phyloP scores from a whole-genome alignment of 441 rosid species.

The Gossypium davidsonii region DNA sequence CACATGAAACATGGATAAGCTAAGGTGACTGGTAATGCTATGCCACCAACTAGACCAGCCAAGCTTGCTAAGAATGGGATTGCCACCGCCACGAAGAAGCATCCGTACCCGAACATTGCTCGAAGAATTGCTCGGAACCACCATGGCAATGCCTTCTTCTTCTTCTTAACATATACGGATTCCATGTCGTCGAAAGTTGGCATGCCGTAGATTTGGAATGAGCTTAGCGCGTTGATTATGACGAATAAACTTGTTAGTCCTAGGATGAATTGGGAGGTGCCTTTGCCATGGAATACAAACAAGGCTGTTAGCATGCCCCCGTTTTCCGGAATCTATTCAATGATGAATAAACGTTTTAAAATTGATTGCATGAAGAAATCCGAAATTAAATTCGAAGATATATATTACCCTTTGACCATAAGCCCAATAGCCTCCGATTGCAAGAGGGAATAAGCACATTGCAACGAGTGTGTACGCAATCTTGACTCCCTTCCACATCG shows the following conservation, averaged over 20 bases:
- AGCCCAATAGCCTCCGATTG: conserved; percentile 81
- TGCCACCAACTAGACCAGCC: conserved; percentile 68
- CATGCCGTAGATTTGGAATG: conserved; percentile 80
- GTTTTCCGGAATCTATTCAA: conserved; percentile 41
- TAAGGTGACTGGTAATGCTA: conserved; percentile 60
- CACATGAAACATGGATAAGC: conserved; percentile 86
- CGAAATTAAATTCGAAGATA: not conserved
- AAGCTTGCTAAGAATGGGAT: conserved; percentile 55
- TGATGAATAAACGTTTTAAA: not conserved
- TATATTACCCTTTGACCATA: conserved; percentile 53
- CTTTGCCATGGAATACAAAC: conserved; percentile 31
- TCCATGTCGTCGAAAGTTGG: conserved; percentile 64
- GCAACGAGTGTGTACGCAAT: conserved; percentile 51
- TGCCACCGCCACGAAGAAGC: conserved; percentile 59
- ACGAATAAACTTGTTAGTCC: conserved; percentile 57
- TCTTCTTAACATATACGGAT: conserved; percentile 33
- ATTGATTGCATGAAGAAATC: not conserved
- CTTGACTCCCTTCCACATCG: conserved; percentile 84
- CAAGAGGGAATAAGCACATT: conserved; percentile 55
- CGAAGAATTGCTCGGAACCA: conserved; percentile 54
- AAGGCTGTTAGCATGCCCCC: conserved; percentile 63
- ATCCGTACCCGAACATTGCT: conserved; percentile 34
- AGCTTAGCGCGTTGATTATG: conserved; percentile 53
- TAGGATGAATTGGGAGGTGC: conserved; percentile 39
- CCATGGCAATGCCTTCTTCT: conserved; percentile 51